These are phyloP conservation scores for Hydnomerulius pinastri DNA, from an alignment of 768 basidiomycete genomes.

Conservation along the genomic window DNA sequence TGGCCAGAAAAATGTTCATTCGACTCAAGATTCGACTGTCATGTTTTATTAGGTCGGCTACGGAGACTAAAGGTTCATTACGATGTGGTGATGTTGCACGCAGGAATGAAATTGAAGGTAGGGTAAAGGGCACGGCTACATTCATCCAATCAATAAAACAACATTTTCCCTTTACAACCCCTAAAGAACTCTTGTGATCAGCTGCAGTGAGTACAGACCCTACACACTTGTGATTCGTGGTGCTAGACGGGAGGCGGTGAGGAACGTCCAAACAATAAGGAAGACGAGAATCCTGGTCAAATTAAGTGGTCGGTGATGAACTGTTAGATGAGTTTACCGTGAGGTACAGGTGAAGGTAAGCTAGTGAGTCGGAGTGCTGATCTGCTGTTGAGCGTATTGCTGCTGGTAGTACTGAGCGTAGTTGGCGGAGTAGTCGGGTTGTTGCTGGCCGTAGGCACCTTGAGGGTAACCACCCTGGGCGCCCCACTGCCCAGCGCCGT, in stretches of 20 bases:
- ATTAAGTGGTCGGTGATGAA: constrained; percentile 16
- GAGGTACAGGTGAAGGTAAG: constrained; percentile 3
- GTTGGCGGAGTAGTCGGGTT: constrained; percentile 69
- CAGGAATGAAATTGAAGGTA: constrained; percentile 16
- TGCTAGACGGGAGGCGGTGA: constrained; percentile 23
- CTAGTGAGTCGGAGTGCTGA: constrained; percentile 44
- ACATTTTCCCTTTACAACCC: constrained; percentile 25
- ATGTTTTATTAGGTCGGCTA: too few relatives aligned
- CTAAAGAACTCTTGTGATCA: constrained; percentile 36
- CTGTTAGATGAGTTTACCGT: constrained; percentile 30
- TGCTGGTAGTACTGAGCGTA: constrained; percentile 89
- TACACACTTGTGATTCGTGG: constrained; percentile 17
- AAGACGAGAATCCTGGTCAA: constrained; percentile 10
- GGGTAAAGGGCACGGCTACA: constrained; percentile 23
- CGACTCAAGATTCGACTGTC: too few relatives aligned
- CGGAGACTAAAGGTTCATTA: too few relatives aligned
- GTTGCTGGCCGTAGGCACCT: constrained; percentile 41
- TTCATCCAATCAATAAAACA: constrained; percentile 28
- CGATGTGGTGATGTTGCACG: constrained; percentile 5
- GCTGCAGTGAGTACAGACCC: constrained; percentile 37
- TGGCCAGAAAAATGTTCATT: neutral
- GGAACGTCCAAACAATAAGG: constrained; percentile 15
- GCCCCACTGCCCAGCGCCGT: constrained; percentile 42
- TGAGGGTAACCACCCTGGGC: constrained; percentile 35
- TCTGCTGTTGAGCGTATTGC: constrained; percentile 80